A percentile compares a stretch with the other conserved stretches of the same genome.
These are phyloP conservation scores for Phytopythium cucurbitacearum DNA, from an alignment of 352 stramenopile species.

Conservation along the genomic window DNA sequence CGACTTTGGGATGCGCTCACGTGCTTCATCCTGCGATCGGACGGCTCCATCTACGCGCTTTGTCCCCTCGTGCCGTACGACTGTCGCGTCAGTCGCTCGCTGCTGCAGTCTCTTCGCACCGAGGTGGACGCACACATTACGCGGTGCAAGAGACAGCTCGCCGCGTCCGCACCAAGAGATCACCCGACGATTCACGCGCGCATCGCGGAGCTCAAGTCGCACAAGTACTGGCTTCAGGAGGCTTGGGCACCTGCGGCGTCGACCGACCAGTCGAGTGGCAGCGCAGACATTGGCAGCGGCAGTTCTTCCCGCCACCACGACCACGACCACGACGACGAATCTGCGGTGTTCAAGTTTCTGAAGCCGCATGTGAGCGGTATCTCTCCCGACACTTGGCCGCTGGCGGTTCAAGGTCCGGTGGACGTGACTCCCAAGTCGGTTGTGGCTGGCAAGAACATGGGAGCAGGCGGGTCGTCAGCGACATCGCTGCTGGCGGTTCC, in stretches of 20 bases:
- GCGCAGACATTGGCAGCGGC: slow-evolving; percentile 11
- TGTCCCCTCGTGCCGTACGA: slow-evolving; percentile 69
- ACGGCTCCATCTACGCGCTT: slow-evolving; percentile 65
- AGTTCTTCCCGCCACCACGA: not conserved
- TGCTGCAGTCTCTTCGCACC: slow-evolving; percentile 46
- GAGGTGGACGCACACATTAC: slow-evolving; percentile 61
- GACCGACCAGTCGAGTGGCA: slow-evolving; percentile 3
- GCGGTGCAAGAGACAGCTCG: slow-evolving; percentile 31
- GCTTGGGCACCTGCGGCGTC: slow-evolving; percentile 33
- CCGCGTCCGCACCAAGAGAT: slow-evolving; percentile 5
- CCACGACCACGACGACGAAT: slow-evolving; percentile 6
- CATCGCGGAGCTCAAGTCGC: slow-evolving; percentile 68
- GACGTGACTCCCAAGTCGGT: slow-evolving; percentile 52
- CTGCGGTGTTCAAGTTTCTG: slow-evolving; percentile 31
- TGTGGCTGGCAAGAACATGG: slow-evolving; percentile 47
- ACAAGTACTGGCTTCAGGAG: slow-evolving; percentile 82
- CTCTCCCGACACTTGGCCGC: slow-evolving; percentile 64
- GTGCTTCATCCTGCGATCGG: slow-evolving; percentile 66
- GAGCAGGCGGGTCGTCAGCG: slow-evolving; percentile 33
- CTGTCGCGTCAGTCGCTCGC: slow-evolving; percentile 30
- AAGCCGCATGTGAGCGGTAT: slow-evolving; percentile 68
- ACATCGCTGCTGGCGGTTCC: slow-evolving; percentile 52
- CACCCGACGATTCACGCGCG: slow-evolving; percentile 20
- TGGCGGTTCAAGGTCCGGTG: slow-evolving; percentile 67
- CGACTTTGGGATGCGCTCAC: slow-evolving; percentile 71